Conservation (phyloP, 805 yeast species). For the Metschnikowia orientalis region DNA sequence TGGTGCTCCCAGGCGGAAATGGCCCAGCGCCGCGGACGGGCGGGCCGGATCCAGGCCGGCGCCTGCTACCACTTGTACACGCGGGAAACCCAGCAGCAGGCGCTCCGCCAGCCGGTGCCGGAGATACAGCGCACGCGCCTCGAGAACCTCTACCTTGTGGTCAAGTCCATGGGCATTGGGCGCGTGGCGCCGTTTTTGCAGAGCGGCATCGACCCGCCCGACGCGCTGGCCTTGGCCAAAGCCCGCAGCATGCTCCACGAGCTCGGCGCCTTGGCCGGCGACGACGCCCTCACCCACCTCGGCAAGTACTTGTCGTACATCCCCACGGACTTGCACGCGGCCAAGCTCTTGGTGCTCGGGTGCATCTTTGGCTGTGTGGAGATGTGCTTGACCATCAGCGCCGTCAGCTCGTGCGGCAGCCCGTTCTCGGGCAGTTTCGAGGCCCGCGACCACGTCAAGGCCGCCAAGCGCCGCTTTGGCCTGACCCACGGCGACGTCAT, state of each 20-base stretch:
- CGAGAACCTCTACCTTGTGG: slow-evolving; percentile 77
- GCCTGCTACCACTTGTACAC: slow-evolving; percentile 79
- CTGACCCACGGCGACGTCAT: slow-evolving; percentile 64
- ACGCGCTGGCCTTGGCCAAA: slow-evolving; percentile 42
- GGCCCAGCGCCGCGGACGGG: slow-evolving; percentile 91
- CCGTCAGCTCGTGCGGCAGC: slow-evolving; percentile 66
- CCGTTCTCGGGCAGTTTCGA: slow-evolving; percentile 68
- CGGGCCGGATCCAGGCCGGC: slow-evolving; percentile 92
- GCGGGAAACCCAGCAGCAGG: slow-evolving; percentile 45
- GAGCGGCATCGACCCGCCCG: slow-evolving; percentile 82
- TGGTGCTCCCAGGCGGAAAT: slow-evolving; percentile 92
- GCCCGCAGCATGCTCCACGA: slow-evolving; percentile 54
- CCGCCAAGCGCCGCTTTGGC: slow-evolving; percentile 38
- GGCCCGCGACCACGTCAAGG: slow-evolving; percentile 59
- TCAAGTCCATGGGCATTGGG: slow-evolving; percentile 81
- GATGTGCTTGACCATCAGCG: slow-evolving; percentile 72
- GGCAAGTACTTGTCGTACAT: slow-evolving; percentile 77
- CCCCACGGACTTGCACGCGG: slow-evolving; percentile 84
- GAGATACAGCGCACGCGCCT: slow-evolving; percentile 82
- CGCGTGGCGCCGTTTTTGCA: slow-evolving; percentile 67
- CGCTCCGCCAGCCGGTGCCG: slow-evolving; percentile 77
- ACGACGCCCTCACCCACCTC: slow-evolving; percentile 55
- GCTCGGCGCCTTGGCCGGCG: slow-evolving; percentile 61
- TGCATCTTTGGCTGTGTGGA: slow-evolving; percentile 81
- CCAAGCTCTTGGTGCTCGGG: slow-evolving; percentile 75